A percentile compares a stretch with the other conserved stretches of the same genome.
Evolutionary conservation across 306 rosid species (phyloP).

Genomic region (Notholithocarpus densiflorus): DNA sequence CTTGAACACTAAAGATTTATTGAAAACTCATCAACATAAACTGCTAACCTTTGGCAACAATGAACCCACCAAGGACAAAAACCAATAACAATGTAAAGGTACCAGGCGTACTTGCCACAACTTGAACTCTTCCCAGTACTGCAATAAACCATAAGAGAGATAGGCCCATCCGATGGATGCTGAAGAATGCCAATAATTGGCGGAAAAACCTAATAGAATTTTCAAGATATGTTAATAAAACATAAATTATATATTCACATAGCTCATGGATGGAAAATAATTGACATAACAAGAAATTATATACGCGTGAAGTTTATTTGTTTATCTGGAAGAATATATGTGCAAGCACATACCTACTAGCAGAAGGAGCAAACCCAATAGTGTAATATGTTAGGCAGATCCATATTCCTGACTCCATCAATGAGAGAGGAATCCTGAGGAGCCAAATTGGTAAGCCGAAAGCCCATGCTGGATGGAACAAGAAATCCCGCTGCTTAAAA

Average conservation of each 20-base stretch:
- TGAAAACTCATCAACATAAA: not conserved
- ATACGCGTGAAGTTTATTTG: not conserved
- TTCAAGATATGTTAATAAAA: constrained; percentile 8
- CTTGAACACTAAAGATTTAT: not conserved
- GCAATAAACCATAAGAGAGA: constrained; percentile 82
- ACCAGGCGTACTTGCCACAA: constrained; percentile 62
- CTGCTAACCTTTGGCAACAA: constrained; percentile 64
- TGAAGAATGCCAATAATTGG: constrained; percentile 78
- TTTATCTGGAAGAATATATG: not conserved
- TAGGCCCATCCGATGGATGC: constrained; percentile 73
- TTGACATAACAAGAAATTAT: not conserved
- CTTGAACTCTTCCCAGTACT: constrained; percentile 67
- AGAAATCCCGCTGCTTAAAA: constrained; percentile 69
- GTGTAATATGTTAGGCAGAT: constrained; percentile 66
- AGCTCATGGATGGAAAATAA: not conserved
- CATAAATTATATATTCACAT: constrained; percentile 13
- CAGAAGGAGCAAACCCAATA: constrained; percentile 74
- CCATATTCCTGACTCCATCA: constrained; percentile 73
- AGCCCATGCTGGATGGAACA: constrained; percentile 70
- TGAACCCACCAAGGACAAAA: constrained; percentile 86
- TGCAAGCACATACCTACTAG: constrained; percentile 54
- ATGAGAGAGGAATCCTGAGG: constrained; percentile 65
- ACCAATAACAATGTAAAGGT: constrained; percentile 57
- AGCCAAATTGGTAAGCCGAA: constrained; percentile 72
- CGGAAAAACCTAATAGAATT: constrained; percentile 55